A percentile compares a stretch with the other conserved stretches of the same genome.
Evolutionary conservation across 495 filamentous ascomycete species (phyloP).

Genomic region (Hypomontagnella submonticulosa): DNA sequence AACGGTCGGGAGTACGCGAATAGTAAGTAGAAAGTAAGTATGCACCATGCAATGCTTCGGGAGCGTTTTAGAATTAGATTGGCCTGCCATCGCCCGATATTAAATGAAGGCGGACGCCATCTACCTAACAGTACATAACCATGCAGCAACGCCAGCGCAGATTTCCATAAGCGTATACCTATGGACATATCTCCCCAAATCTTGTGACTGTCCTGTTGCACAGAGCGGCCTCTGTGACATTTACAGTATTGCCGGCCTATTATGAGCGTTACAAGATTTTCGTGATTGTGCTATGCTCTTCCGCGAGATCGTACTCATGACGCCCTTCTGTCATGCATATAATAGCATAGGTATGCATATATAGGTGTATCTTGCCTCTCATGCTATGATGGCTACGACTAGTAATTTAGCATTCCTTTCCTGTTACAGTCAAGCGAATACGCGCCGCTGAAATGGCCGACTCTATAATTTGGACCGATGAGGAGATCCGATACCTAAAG

Average conservation of each 20-base stretch:
- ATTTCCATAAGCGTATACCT: background rate
- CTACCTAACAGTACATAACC: conserved; percentile 1
- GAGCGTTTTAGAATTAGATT: conserved; percentile 18
- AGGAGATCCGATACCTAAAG: conserved; percentile 57
- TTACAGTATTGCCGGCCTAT: conserved; percentile 26
- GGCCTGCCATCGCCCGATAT: conserved; percentile 28
- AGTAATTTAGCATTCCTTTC: background rate
- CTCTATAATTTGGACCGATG: conserved; percentile 52
- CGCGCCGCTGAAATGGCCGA: conserved; percentile 12
- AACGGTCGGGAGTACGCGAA: background rate
- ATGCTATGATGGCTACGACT: conserved; percentile 7
- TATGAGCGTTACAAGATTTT: conserved; percentile 34
- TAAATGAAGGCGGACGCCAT: conserved; percentile 7
- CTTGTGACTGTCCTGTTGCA: conserved; percentile 20
- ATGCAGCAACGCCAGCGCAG: conserved; percentile 9
- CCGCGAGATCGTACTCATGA: conserved; percentile 16
- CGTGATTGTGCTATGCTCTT: conserved; percentile 31
- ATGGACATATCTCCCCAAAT: conserved; percentile 14
- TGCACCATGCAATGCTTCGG: conserved; percentile 28
- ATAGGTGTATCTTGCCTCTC: conserved; percentile 11
- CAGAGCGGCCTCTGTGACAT: conserved; percentile 26
- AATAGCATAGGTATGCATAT: too few species aligned
- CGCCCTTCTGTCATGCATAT: conserved; percentile 8
- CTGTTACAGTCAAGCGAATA: background rate
- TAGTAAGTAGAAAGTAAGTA: conserved; percentile 8